Evolutionary conservation across 139 green algal species (phyloP).

Genomic region (Nannochloris sp.): DNA sequence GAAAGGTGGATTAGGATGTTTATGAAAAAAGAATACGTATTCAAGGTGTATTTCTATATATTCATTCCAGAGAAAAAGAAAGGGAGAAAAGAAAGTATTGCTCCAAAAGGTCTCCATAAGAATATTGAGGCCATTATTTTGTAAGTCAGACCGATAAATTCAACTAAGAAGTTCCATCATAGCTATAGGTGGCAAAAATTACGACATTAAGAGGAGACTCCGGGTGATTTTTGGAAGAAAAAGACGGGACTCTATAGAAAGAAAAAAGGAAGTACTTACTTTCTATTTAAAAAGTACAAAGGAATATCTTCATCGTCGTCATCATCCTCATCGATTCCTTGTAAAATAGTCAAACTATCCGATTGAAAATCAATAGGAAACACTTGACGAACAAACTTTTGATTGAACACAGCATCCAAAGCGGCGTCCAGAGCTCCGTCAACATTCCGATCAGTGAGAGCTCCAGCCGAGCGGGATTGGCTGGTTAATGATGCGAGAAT

Average conservation of each 20-base stretch:
- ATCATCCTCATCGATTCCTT: not conserved
- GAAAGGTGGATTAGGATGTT: not conserved
- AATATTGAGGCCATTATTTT: too few species aligned
- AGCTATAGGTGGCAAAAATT: not conserved
- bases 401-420: constrained; percentile 17
- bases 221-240: not conserved
- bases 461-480: not conserved
- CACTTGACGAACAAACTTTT: constrained; percentile 1
- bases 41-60: too few species aligned
- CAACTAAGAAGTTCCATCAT: too few species aligned
- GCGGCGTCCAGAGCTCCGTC: constrained; percentile 15
- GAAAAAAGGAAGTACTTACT: not conserved
- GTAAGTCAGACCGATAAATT: too few species aligned
- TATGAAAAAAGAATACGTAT: too few species aligned
- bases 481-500: constrained; percentile 18
- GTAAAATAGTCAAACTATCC: not conserved
- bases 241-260: not conserved
- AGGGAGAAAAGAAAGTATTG: too few species aligned
- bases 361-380: not conserved
- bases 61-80: too few species aligned
- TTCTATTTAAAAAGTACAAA: not conserved
- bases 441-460: not conserved
- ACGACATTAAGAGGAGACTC: not conserved
- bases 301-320: not conserved
- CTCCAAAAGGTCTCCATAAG: too few species aligned